These are phyloP conservation scores for Amniculicola lignicola DNA, from an alignment of 495 filamentous ascomycete genomes.

Conservation along the genomic window DNA sequence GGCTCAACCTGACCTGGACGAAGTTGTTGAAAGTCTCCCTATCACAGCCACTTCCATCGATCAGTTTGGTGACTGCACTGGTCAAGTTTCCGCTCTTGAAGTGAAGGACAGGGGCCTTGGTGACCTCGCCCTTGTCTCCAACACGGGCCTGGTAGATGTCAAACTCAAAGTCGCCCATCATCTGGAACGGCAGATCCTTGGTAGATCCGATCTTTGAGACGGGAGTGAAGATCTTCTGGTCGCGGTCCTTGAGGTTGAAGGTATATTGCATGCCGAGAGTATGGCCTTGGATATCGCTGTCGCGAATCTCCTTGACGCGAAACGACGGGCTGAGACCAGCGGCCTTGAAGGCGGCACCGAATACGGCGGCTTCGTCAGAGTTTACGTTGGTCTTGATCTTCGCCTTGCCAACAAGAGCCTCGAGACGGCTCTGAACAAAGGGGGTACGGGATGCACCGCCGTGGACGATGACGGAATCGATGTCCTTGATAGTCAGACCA, in stretches of 20 bases:
- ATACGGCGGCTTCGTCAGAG: conserved; percentile 93
- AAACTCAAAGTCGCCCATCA: conserved; percentile 79
- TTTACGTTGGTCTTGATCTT: conserved; percentile 95
- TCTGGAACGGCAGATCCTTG: conserved; percentile 86
- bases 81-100: conserved; percentile 82
- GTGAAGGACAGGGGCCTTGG: conserved; percentile 51
- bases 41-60: conserved; percentile 71
- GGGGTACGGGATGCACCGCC: conserved; percentile 89
- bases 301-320: conserved; percentile 92
- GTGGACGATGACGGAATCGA: conserved; percentile 89
- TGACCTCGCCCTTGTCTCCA: conserved; percentile 43
- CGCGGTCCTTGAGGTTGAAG: conserved; percentile 57
- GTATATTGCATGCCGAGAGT: conserved; percentile 67
- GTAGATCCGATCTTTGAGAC: conserved; percentile 71
- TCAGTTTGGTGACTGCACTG: conserved; percentile 68
- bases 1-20: conserved; percentile 67
- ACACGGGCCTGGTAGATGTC: conserved; percentile 70
- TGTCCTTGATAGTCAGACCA: conserved; percentile 66
- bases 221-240: conserved; percentile 75
- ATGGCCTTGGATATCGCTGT: conserved; percentile 69
- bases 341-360: conserved; percentile 93
- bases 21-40: conserved; percentile 74
- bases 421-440: conserved; percentile 87
- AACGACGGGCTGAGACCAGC: conserved; percentile 90
- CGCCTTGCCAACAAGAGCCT: conserved; percentile 64